A percentile compares a stretch with the other conserved stretches of the same genome.
phyloP scores from a whole-genome alignment of 1,284 basidiomycete genomes.

The Ganoderma resinaceum region DNA sequence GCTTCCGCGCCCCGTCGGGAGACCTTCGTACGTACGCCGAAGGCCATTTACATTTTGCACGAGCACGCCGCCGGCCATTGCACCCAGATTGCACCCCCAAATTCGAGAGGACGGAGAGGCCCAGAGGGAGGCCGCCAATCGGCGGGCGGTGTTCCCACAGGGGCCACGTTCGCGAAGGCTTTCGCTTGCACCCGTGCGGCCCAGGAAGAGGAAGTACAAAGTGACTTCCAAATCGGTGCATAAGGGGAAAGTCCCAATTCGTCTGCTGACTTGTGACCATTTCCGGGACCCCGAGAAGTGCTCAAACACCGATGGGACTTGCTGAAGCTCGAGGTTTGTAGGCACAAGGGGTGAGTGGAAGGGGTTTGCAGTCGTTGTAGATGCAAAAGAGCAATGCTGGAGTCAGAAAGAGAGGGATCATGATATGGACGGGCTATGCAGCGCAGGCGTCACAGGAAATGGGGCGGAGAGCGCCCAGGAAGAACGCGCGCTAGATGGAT shows the following conservation, averaged over 20 bases:
- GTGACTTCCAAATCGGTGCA: constrained; percentile 28
- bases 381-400: neutral
- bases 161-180: constrained; percentile 23
- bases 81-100: neutral
- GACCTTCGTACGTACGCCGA: neutral
- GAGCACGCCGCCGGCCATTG: neutral
- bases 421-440: constrained; percentile 6
- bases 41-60: neutral
- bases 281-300: constrained; percentile 26
- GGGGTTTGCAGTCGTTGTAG: constrained; percentile 1
- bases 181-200: constrained; percentile 13
- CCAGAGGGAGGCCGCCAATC: neutral
- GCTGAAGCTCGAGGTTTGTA: neutral
- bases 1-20: neutral
- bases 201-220: constrained; percentile 24
- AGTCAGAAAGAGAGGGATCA: constrained; percentile 6
- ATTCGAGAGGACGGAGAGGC: neutral
- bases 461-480: neutral
- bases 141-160: constrained; percentile 19
- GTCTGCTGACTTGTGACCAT: constrained; percentile 19
- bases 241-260: constrained; percentile 25
- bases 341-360: neutral
- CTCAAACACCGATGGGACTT: constrained; percentile 5
- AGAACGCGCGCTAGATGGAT: constrained; percentile 8
- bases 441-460: constrained; percentile 1